Percentiles rank a stretch among this genome's conserved stretches.
phyloP scores from a whole-genome alignment of 306 rosid species.

The Prunus persica region DNA sequence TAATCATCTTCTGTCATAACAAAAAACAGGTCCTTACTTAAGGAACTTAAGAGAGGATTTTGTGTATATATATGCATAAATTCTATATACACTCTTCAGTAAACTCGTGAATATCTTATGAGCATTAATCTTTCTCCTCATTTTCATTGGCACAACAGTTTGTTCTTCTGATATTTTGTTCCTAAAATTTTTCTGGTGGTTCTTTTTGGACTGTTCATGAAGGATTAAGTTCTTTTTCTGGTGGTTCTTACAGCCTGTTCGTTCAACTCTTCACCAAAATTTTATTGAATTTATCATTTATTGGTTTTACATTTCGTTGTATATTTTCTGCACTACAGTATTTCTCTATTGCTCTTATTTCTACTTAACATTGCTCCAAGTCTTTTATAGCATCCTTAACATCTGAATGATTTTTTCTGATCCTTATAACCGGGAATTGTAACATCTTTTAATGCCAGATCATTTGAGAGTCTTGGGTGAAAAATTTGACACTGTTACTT shows the following conservation, averaged over 20 bases:
- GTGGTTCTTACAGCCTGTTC: neutral
- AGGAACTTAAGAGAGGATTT: neutral
- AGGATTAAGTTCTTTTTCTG: too few species aligned
- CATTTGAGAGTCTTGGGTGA: too few species aligned
- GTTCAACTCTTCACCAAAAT: neutral
- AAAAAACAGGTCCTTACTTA: neutral
- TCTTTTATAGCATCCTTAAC: neutral
- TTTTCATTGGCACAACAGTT: neutral
- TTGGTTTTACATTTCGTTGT: neutral
- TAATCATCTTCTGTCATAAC: neutral
- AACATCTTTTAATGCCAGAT: too few species aligned
- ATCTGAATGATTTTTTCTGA: neutral
- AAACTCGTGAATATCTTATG: neutral
- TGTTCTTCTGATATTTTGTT: neutral
- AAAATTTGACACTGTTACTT: slow-evolving; percentile 2
- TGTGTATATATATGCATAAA: neutral
- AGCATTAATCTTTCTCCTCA: neutral
- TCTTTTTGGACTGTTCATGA: neutral
- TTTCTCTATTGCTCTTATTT: neutral
- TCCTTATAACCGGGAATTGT: neutral
- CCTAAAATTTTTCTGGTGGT: too few species aligned
- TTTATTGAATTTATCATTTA: neutral
- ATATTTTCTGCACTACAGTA: neutral
- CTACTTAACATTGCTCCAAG: neutral
- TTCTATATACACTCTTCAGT: neutral